Base-by-base conservation (phyloP, 2,329 filamentous ascomycete species). In the Lasiodiplodia citricola region DNA sequence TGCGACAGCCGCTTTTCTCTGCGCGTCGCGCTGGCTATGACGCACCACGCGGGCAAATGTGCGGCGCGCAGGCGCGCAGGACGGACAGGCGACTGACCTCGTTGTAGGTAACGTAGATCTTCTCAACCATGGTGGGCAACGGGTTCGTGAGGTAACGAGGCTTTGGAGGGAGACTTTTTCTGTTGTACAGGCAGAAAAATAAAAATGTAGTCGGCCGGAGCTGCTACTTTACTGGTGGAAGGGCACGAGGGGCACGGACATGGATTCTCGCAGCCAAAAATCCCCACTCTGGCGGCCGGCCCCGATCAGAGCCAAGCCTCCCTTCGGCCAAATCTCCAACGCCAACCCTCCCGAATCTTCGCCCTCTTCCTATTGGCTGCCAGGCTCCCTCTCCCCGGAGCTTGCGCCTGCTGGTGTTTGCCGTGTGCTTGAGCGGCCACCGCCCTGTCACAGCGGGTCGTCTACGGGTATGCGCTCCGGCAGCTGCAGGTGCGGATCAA, bases 61-160 rank as follows among this genome's bases (percentile, higher is more conserved):
- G 54, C 14, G 25, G 18, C 47, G 10, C 8, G 35, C 64, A 57
- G 31, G 60, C 41, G 28, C 55, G n/a, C 28, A 60, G 35, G 31
- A 25, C 35, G 54, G 52, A 28, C 56, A 58, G 38, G 44, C 47
- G 35, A 65, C 67, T 68, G 51, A 80, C 80, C 78, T 81, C 75
- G 74, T 81, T 81, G 72, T 81, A 81, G 50, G 80, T 80, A 70
- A 81, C 77, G 75, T 81, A 81, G 64, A 80, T 72, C 73, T 81
- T 81, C 72, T 81, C 74, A 63, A 80, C 78, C 79, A 81, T 81
- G 54, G 31, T 60, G 65, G 56, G 60, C 55, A 58, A 44, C 14
- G 25, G 37, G 11, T 13, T n/a, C 25, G 25, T 2, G 41, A 60
- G n/a, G n/a, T 6, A 23, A 23, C 25, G 23, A 13, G 6, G 23